phyloP scores from a whole-genome alignment of 2,329 filamentous ascomycete genomes.

The Aspergillus tamarii region DNA sequence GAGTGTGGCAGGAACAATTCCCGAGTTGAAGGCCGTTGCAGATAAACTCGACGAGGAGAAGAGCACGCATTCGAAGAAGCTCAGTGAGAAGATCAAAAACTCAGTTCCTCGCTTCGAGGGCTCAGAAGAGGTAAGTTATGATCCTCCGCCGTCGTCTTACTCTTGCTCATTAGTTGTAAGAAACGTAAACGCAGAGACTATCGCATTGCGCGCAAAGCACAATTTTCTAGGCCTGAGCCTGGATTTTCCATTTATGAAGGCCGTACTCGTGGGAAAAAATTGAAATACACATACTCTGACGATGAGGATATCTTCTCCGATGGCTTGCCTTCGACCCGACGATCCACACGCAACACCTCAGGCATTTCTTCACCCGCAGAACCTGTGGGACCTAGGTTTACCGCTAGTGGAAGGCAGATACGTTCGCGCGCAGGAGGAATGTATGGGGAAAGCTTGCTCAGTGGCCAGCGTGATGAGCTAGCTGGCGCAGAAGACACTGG shows the following conservation, averaged over 20 bases:
- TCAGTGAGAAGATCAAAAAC: constrained; percentile 75
- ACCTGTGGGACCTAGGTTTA: constrained; percentile 65
- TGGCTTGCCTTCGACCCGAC: constrained; percentile 67
- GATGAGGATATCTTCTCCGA: constrained; percentile 72
- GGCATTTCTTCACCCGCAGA: constrained; percentile 74
- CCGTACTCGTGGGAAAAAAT: constrained; percentile 90
- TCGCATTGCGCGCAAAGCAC: constrained; percentile 79
- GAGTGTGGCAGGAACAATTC: constrained; percentile 87
- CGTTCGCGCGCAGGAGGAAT: constrained; percentile 56
- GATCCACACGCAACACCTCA: constrained; percentile 66
- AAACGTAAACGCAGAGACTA: constrained; percentile 95
- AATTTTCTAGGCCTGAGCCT: constrained; percentile 83
- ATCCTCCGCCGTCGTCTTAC: background rate
- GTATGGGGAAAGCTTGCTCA: constrained; percentile 60
- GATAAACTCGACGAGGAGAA: constrained; percentile 80
- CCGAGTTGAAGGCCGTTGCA: constrained; percentile 75
- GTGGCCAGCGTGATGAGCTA: constrained; percentile 54
- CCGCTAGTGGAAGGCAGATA: constrained; percentile 86
- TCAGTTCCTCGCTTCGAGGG: constrained; percentile 90
- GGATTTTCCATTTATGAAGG: constrained; percentile 95
- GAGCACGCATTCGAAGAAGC: constrained; percentile 75
- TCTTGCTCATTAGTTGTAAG: constrained; percentile 47
- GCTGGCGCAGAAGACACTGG: constrained; percentile 48
- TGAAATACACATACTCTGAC: constrained; percentile 95
- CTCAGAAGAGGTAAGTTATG: constrained; percentile 74